These are phyloP conservation scores for Penicillium sp. DNA, from an alignment of 2,329 filamentous ascomycete genomes.

Conservation along the genomic window DNA sequence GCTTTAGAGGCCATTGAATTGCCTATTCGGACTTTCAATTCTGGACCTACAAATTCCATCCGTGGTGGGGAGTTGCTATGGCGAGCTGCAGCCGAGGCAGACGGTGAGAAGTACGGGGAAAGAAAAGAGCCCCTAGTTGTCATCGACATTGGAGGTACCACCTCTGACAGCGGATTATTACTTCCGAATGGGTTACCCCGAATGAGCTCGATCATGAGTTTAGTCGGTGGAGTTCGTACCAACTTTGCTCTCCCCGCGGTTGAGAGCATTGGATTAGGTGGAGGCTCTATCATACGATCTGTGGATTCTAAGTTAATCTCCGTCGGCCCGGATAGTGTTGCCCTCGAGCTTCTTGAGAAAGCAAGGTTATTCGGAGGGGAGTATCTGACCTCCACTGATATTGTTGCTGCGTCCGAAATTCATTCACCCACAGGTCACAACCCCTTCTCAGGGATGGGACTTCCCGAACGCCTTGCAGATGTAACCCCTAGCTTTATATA, in stretches of 20 bases:
- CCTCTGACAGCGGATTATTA: conserved; percentile 66
- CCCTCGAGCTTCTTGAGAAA: conserved; percentile 59
- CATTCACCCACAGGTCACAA: background rate
- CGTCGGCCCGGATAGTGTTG: conserved; percentile 67
- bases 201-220: conserved; percentile 65
- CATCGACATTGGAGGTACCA: conserved; percentile 70
- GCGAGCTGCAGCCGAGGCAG: conserved; percentile 40
- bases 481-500: conserved; percentile 28
- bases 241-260: conserved; percentile 65
- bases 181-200: conserved; percentile 66
- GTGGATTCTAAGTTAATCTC: conserved; percentile 43
- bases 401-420: conserved; percentile 44
- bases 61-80: conserved; percentile 40
- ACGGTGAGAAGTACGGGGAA: background rate
- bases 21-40: conserved; percentile 58
- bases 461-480: conserved; percentile 6
- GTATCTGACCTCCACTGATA: conserved; percentile 64
- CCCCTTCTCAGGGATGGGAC: conserved; percentile 4
- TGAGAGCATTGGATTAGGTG: conserved; percentile 61
- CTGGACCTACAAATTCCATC: conserved; percentile 60
- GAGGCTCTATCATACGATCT: conserved; percentile 52
- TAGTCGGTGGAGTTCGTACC: conserved; percentile 66
- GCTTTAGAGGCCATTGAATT: conserved; percentile 51
- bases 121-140: conserved; percentile 52
- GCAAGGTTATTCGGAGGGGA: conserved; percentile 62